Base-by-base conservation (phyloP, 2,329 filamentous ascomycete species). In the Xylariales sp. region DNA sequence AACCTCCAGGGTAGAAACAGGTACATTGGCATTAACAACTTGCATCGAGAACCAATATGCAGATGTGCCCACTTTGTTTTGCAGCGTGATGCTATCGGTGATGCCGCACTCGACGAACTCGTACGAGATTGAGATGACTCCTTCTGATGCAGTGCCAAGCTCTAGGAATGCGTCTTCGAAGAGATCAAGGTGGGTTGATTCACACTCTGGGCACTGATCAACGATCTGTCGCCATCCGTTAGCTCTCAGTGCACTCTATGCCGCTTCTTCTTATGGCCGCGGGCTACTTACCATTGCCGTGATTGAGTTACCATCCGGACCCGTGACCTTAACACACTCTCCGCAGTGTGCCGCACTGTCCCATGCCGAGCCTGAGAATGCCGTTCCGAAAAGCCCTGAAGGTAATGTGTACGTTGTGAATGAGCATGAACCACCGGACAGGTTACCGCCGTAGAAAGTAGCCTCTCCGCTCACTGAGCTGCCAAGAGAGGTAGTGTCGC, bases 201-300 rank as follows among this genome's bases (percentile, higher is more conserved):
- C 54, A 42, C 68, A 71, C 41, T 68, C 66, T 10, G 64, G 66
- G 42, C 68, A 71, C 44, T 69, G 44, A 48, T 71, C 68, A n/a
- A 71, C 67, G 27, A 71, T 54, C 66, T 69, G n/a, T n/a, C n/a
- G n/a, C n/a, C n/a, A n/a, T n/a, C n/a, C n/a, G n/a, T n/a, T n/a
- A n/a, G n/a, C n/a, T n/a, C n/a, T n/a, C n/a, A n/a, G n/a, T n/a
- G n/a, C n/a, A n/a, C n/a, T n/a, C n/a, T n/a, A n/a, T n/a, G n/a
- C n/a, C n/a, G n/a, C n/a, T n/a, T n/a, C n/a, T n/a, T n/a, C n/a
- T n/a, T n/a, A n/a, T n/a, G n/a, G n/a, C n/a, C n/a, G n/a, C n/a
- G n/a, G n/a, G n/a, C n/a, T n/a, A n/a, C 63, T 58, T 63, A 81
- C 76, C 81, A 86, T 85, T 27, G 75, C 80, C 24, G 70, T 82